A percentile compares a stretch with the other conserved stretches of the same genome.
Evolutionary conservation across 768 basidiomycete species (phyloP).

Genomic region (Boletus rex-veris): DNA sequence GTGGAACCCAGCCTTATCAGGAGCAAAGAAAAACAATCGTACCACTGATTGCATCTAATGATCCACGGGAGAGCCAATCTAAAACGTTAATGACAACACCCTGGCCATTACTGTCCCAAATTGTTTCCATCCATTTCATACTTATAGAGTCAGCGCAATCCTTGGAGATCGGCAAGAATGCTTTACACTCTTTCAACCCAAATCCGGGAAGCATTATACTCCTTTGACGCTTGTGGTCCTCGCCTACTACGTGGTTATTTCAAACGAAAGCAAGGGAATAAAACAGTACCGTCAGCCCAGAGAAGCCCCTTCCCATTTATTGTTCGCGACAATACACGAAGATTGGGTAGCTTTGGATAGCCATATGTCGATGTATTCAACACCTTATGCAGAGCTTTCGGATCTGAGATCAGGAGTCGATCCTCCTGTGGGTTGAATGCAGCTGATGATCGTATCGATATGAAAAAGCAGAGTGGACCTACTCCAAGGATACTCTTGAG

Average conservation of each 20-base stretch:
- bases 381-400: constrained; percentile 40
- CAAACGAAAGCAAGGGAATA: constrained; percentile 3
- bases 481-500: constrained; percentile 25
- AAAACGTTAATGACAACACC: constrained; percentile 17
- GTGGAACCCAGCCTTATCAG: not conserved
- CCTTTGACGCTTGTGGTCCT: constrained; percentile 49
- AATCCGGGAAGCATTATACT: constrained; percentile 56
- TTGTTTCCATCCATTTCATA: constrained; percentile 17
- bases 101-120: not conserved
- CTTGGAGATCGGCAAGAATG: constrained; percentile 48
- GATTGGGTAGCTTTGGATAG: constrained; percentile 34
- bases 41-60: constrained; percentile 50
- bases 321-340: constrained; percentile 8
- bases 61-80: constrained; percentile 36
- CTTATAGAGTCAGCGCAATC: constrained; percentile 26
- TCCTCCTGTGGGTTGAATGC: constrained; percentile 34
- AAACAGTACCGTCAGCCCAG: constrained; percentile 38
- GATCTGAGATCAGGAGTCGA: constrained; percentile 43
- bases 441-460: not conserved
- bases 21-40: not conserved
- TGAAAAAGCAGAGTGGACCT: not conserved
- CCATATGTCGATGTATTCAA: constrained; percentile 40
- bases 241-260: constrained; percentile 17
- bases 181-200: constrained; percentile 45
- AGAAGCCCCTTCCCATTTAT: constrained; percentile 33